Base-by-base conservation (phyloP, 75 land plant species). In the Gnetum montanum region DNA sequence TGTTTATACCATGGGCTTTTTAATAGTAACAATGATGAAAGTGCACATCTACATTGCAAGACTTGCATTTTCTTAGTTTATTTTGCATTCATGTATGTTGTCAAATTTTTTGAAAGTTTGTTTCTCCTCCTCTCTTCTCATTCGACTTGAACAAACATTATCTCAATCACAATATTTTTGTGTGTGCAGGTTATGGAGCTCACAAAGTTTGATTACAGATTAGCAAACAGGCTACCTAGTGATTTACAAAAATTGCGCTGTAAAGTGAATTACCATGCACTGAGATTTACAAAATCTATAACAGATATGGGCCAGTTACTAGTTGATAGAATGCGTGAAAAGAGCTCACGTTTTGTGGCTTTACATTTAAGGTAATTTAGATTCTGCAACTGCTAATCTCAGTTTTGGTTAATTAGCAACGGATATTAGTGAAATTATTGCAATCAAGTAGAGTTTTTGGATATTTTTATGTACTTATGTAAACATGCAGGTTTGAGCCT, bases 131-230 rank as follows among this genome's bases (percentile, higher is more conserved):
- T 3, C 3, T 31, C 28, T 18, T 52, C 16, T 31, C 18, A 52
- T 52, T 33, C n/a, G n/a, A n/a, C n/a, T n/a, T n/a, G n/a, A n/a
- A n/a, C n/a, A n/a, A n/a, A n/a, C n/a, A n/a, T n/a, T n/a, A n/a
- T n/a, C n/a, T n/a, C n/a, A n/a, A n/a, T n/a, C n/a, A n/a, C 25
- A 12, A 15, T 26, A 12, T 1, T n/a, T 6, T 44, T 48, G 30
- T 54, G 50, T 18, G 43, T 59, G 33, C 82, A 94, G 96, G 87
- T 74, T 50, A 64, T 90, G 49, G 77, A 75, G 59, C 73, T 94
- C 6, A 76, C 72, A n/a, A 93, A 93, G 68, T 93, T 87, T 63
- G 98, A 93, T 59, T 93, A 85, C 54, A 76, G 98, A 61, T 87
- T 93, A 38, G 67, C 98, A 55, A 94, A 94, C 55, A 80, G 60